Base-by-base conservation (phyloP, 768 basidiomycete genomes). In the Suillus clintonianus region DNA sequence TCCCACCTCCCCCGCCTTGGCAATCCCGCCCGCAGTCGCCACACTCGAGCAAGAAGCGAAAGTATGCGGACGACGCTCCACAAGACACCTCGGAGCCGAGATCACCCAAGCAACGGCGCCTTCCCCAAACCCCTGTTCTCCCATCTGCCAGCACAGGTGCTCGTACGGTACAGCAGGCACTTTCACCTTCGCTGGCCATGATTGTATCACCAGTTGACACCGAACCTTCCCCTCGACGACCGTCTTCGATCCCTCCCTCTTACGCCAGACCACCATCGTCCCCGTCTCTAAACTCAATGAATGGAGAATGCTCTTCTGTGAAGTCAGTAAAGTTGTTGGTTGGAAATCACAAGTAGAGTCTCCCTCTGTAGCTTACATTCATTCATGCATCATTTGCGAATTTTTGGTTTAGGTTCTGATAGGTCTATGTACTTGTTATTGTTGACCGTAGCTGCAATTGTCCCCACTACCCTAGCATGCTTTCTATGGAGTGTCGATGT, bases 101-200 rank as follows among this genome's bases (percentile, higher is more conserved):
- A 41, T 76, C 75, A 19, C 75, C 75, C 15, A 76, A 76, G 68
- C 75, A 73, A 39, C 72, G 75, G 53, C 73, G 73, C n/a, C 67
- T 76, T 47, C 76, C 71, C 6, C 76, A 77, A 62, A 76, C 75
- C 5, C 75, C 75, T 3, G 71, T 77, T 34, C 68, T n/a, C 9
- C 74, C 68, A 9, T 66, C 71, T 3, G 64, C 70, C 7, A 63
- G 68, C 24, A 69, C 67, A 22, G 71, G 71, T 58, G 63, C 71
- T 15, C 76, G 75, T 15, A 71, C 72, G 60, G 71, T 76, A 74
- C 75, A 75, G 56, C 74, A 76, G 22, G 76, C 75, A 36, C 67
- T 76, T 3, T 76, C 75, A 6, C 75, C 75, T 14, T 76, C 75
- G 8, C 71, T 76, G 9, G 75, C 75, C 11, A 76, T 77, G 75